phyloP scores from a whole-genome alignment of 306 rosid genomes.

The Corylus americana region DNA sequence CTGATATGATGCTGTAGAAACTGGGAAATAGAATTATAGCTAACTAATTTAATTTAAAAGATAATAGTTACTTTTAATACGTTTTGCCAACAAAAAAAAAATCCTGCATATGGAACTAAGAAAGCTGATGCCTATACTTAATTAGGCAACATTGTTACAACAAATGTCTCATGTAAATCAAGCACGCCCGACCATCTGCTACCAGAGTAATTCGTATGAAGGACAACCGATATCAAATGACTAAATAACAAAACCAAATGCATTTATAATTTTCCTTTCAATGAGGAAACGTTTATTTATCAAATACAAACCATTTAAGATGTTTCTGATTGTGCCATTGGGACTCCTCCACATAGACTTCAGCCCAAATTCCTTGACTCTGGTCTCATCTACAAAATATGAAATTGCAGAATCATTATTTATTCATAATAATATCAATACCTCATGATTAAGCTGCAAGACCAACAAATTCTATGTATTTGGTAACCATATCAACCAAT shows the following conservation, averaged over 20 bases:
- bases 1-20: background rate
- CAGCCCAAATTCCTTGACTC: slow-evolving; percentile 91
- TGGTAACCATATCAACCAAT: background rate
- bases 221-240: background rate
- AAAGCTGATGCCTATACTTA: background rate
- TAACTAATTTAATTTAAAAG: background rate
- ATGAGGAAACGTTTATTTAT: background rate
- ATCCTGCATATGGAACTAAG: background rate
- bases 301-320: slow-evolving; percentile 71
- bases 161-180: background rate
- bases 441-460: slow-evolving; percentile 15
- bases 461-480: slow-evolving; percentile 14
- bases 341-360: slow-evolving; percentile 99
- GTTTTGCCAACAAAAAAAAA: background rate
- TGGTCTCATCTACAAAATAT: slow-evolving; percentile 74
- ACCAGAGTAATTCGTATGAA: background rate
- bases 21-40: background rate
- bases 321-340: slow-evolving; percentile 92
- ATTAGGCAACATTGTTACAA: background rate
- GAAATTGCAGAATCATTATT: slow-evolving; percentile 14
- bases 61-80: background rate
- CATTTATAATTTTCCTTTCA: slow-evolving; percentile 8
- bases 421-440: slow-evolving; percentile 8
- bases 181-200: background rate
- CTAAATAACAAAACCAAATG: slow-evolving; percentile 20